Base-by-base conservation (phyloP, 768 basidiomycete genomes). In the Suillus tomentosus region DNA sequence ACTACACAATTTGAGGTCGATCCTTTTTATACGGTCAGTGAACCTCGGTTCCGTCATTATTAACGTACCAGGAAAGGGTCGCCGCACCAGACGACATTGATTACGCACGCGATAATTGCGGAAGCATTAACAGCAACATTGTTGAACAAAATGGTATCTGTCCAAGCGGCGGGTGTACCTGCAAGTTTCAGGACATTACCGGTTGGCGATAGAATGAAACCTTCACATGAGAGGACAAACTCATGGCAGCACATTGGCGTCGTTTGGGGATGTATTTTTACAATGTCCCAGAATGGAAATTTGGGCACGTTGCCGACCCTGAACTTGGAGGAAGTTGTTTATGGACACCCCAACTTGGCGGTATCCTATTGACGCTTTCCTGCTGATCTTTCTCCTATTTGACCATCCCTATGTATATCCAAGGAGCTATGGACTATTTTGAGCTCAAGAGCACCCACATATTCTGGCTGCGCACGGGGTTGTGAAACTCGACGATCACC, bases 21-120 rank as follows among this genome's bases (percentile, higher is more conserved):
- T 65, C 62, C 54, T 75, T 74, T 37, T 70, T 75, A 76, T 76
- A 69, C 43, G 19, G 17, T 62, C 17, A 24, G 62, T 48, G 34
- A 37, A 34, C 14, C 43, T 50, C 45, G 64, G 51, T 53, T 63
- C 64, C 64, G 64, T 65, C 34, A 65, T 27, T 34, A 3, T 40
- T 51, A 63, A 64, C 63, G 60, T 64, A 64, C 39, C 39, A 43
- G 48, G 43, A 27, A 63, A 62, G 63, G 63, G 50, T 62, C 60
- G 63, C 34, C 6, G 51, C 15, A 34, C 24, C 60, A 64, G 43
- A 50, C 47, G 34, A 22, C 27, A 31, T 64, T 50, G 47, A 45
- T 62, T 64, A 64, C 60, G 63, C 27, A 53, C 36, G 17, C 17
- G 39, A 57, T 57, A 27, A 27, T 57, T 19, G 14, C 37, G 57